These are phyloP conservation scores for Nepenthes alata DNA, from an alignment of 179 eudicot species.

Conservation along the genomic window DNA sequence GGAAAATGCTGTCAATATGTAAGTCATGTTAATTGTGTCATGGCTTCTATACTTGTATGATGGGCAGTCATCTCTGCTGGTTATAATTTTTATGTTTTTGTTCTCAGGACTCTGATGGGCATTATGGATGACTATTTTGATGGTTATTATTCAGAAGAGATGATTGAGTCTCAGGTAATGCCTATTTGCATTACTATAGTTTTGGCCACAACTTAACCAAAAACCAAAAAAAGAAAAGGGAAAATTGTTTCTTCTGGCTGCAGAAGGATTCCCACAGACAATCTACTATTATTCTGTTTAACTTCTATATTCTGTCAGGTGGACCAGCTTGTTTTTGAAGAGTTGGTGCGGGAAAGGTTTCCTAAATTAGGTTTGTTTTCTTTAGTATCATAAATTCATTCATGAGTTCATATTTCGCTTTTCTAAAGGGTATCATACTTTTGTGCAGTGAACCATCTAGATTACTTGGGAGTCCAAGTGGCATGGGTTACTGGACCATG, in stretches of 20 bases:
- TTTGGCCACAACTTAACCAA: neutral
- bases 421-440: neutral
- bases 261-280: neutral
- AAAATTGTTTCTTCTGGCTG: neutral
- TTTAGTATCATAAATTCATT: slow-evolving; percentile 2
- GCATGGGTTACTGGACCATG: slow-evolving; percentile 99
- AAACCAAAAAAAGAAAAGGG: neutral
- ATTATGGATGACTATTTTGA: slow-evolving; percentile 94
- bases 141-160: slow-evolving; percentile 93
- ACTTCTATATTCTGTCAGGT: slow-evolving; percentile 41
- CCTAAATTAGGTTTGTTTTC: slow-evolving; percentile 73
- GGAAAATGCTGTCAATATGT: neutral
- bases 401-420: neutral
- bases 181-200: slow-evolving; percentile 1
- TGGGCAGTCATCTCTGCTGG: neutral
- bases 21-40: neutral
- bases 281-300: slow-evolving; percentile 1
- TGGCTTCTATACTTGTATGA: neutral
- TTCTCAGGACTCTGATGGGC: slow-evolving; percentile 74
- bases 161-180: slow-evolving; percentile 89
- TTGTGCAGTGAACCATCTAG: slow-evolving; percentile 87
- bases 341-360: slow-evolving; percentile 85
- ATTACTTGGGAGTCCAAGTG: slow-evolving; percentile 93
- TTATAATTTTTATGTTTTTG: neutral
- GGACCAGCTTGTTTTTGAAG: slow-evolving; percentile 97